phyloP scores from a whole-genome alignment of 2,329 filamentous ascomycete species.

The Exophiala aquamarina region DNA sequence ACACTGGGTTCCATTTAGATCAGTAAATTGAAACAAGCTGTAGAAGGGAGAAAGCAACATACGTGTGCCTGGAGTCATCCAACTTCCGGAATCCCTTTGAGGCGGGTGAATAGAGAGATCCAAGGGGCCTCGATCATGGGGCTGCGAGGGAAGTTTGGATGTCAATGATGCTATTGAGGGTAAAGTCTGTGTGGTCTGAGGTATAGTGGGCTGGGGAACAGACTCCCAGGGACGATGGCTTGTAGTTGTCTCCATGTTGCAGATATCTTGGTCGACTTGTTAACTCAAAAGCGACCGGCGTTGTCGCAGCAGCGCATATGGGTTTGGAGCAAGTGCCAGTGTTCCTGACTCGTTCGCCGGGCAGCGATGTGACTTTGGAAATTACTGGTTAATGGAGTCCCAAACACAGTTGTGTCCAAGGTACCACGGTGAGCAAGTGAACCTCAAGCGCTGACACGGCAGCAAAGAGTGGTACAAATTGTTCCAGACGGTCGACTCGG shows the following conservation, averaged over 20 bases:
- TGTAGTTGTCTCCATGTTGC: constrained; percentile 40
- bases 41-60: constrained; percentile 31
- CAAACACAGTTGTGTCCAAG: constrained; percentile 9
- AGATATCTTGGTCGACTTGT: constrained; percentile 8
- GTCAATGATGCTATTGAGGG: constrained; percentile 50
- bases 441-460: constrained; percentile 12
- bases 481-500: background rate
- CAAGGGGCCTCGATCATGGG: constrained; percentile 42
- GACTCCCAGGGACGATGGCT: constrained; percentile 47
- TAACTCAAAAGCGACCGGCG: constrained; percentile 14
- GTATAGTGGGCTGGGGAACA: constrained; percentile 36
- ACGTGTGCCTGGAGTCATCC: constrained; percentile 61
- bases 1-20: constrained; percentile 25
- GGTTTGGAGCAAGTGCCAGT: constrained; percentile 5
- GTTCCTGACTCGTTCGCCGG: constrained; percentile 16
- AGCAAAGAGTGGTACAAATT: constrained; percentile 18
- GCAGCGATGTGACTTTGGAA: constrained; percentile 3
- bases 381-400: constrained; percentile 11
- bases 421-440: constrained; percentile 9
- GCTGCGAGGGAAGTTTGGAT: constrained; percentile 39
- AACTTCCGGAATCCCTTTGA: constrained; percentile 59
- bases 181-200: constrained; percentile 41
- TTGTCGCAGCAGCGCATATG: constrained; percentile 17
- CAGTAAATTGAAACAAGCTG: constrained; percentile 2
- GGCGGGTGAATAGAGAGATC: constrained; percentile 45